Conservation (phyloP, 768 basidiomycete species). For the Holtermannia corniformis region DNA sequence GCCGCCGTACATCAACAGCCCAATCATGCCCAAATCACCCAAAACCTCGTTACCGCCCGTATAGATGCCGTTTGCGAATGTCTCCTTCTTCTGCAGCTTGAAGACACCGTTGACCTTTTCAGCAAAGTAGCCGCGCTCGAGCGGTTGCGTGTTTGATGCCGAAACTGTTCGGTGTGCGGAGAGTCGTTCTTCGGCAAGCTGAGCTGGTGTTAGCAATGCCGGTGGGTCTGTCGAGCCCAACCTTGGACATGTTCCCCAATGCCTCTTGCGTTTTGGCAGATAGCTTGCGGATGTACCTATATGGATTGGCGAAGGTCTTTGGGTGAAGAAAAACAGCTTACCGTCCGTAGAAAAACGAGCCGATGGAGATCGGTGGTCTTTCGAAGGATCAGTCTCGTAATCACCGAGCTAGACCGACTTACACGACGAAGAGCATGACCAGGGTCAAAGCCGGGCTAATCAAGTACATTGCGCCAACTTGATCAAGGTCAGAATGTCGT, state of each 20-base stretch:
- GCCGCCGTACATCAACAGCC: conserved; percentile 59
- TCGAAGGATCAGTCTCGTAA: conserved; percentile 44
- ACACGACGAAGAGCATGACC: conserved; percentile 79
- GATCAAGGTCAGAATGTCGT: background rate
- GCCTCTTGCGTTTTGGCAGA: conserved; percentile 88
- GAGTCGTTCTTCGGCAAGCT: conserved; percentile 79
- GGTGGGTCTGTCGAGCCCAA: conserved; percentile 3
- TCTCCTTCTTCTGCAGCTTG: conserved; percentile 68
- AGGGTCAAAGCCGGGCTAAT: conserved; percentile 64
- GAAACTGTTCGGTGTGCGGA: conserved; percentile 46
- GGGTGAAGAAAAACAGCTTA: conserved; percentile 3
- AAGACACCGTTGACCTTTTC: conserved; percentile 54
- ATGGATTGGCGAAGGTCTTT: conserved; percentile 91
- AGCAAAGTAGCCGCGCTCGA: conserved; percentile 68
- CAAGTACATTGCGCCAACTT: conserved; percentile 89
- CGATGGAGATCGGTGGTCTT: conserved; percentile 16
- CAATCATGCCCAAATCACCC: conserved; percentile 36
- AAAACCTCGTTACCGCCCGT: conserved; percentile 51
- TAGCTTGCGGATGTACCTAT: conserved; percentile 80
- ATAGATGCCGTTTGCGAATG: conserved; percentile 80
- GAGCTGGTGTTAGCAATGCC: conserved; percentile 10
- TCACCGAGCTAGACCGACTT: conserved; percentile 27
- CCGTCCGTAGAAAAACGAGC: conserved; percentile 16
- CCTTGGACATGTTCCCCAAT: conserved; percentile 82
- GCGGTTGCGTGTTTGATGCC: conserved; percentile 68